Conservation (phyloP, 805 yeast genomes). For the Lipomyces anomalus region DNA sequence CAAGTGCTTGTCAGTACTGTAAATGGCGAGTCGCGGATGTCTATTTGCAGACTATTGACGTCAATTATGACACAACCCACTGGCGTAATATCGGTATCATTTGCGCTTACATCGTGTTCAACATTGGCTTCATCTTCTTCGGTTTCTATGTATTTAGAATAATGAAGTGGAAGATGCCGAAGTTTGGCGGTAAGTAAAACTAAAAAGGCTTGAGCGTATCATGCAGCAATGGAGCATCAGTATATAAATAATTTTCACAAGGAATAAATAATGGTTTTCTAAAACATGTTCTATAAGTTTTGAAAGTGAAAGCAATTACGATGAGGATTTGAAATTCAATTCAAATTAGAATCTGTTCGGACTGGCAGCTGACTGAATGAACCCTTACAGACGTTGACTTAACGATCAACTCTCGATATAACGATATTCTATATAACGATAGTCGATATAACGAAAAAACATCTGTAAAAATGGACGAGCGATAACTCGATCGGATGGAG, state of each 20-base stretch:
- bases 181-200: conserved; percentile 7
- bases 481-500: too few relatives aligned
- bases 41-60: conserved; percentile 41
- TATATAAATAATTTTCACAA: background rate
- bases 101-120: conserved; percentile 53
- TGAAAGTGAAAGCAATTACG: too few relatives aligned
- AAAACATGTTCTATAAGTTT: too few relatives aligned
- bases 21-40: conserved; percentile 19
- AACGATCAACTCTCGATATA: too few relatives aligned
- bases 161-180: conserved; percentile 9
- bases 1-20: conserved; percentile 8
- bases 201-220: background rate
- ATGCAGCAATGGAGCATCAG: background rate
- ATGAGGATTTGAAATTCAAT: too few relatives aligned
- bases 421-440: too few relatives aligned
- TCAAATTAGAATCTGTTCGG: too few relatives aligned
- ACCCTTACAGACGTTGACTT: too few relatives aligned
- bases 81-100: conserved; percentile 67
- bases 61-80: conserved; percentile 40
- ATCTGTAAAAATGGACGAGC: too few relatives aligned
- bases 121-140: conserved; percentile 28
- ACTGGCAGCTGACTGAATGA: too few relatives aligned
- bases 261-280: too few relatives aligned
- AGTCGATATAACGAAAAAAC: too few relatives aligned
- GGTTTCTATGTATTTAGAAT: conserved; percentile 16